These are phyloP conservation scores for Taiozyma sp. DNA, from an alignment of 1,139 yeast species.

Conservation along the genomic window DNA sequence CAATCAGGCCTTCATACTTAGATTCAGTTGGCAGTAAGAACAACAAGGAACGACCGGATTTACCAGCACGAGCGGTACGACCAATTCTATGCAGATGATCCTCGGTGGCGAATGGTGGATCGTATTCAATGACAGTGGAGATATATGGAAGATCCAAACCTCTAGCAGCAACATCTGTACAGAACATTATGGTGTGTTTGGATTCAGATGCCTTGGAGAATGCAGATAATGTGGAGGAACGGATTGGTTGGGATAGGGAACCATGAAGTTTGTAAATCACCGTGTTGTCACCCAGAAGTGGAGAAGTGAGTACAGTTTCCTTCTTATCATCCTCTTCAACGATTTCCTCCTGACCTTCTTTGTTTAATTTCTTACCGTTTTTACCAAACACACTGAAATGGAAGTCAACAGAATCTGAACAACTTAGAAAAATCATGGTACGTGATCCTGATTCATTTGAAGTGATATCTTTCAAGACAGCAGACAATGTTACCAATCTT, in stretches of 20 bases:
- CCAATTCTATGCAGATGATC: conserved; percentile 75
- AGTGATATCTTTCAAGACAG: conserved; percentile 50
- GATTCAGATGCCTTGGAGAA: conserved; percentile 29
- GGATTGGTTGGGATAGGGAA: conserved; percentile 74
- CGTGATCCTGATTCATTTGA: conserved; percentile 33
- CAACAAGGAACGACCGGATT: conserved; percentile 58
- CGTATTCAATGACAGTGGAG: conserved; percentile 60
- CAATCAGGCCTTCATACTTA: conserved; percentile 61
- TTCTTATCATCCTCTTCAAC: conserved; percentile 23
- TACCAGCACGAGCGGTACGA: conserved; percentile 72
- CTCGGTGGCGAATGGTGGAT: conserved; percentile 66
- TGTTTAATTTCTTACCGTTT: conserved; percentile 25
- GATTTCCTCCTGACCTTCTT: conserved; percentile 22
- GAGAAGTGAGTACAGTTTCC: conserved; percentile 47
- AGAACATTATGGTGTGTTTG: conserved; percentile 64
- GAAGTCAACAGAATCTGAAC: conserved; percentile 93
- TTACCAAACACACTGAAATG: conserved; percentile 72
- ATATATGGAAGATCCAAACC: conserved; percentile 68
- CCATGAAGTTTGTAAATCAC: conserved; percentile 85
- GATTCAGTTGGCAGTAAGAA: conserved; percentile 92
- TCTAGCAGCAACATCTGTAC: conserved; percentile 78
- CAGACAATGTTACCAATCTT: conserved; percentile 76
- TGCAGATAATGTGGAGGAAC: conserved; percentile 67
- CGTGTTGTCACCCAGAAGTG: conserved; percentile 43
- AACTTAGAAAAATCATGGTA: conserved; percentile 84